Conservation (phyloP, 345 rosid genomes). For the Hibiscus syriacus region DNA sequence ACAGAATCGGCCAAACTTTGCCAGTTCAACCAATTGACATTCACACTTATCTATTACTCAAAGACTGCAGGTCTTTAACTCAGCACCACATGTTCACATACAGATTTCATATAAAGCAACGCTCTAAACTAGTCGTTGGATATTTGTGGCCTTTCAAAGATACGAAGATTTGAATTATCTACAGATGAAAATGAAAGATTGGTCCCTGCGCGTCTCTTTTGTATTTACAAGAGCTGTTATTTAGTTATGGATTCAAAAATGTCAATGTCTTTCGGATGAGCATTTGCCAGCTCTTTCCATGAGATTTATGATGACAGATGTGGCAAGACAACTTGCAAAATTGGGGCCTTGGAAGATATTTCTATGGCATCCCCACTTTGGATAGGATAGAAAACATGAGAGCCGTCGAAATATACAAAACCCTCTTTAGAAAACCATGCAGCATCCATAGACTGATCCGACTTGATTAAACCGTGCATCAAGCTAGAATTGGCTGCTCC, state of each 20-base stretch:
- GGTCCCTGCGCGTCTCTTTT: background rate
- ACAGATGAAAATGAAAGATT: background rate
- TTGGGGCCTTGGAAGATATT: slow-evolving; percentile 59
- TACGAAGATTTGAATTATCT: background rate
- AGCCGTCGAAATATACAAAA: too few species aligned
- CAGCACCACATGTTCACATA: background rate
- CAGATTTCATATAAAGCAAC: background rate
- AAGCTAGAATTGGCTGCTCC: too few species aligned
- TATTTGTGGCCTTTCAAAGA: background rate
- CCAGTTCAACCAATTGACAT: background rate
- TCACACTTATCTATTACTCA: background rate
- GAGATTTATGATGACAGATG: slow-evolving; percentile 12
- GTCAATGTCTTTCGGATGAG: background rate
- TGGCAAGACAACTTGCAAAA: slow-evolving; percentile 60
- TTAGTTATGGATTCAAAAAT: background rate
- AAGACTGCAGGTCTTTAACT: background rate
- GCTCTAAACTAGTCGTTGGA: background rate
- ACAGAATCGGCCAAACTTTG: background rate
- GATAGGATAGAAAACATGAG: too few species aligned
- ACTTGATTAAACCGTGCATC: too few species aligned
- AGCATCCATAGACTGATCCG: too few species aligned
- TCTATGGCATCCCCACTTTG: too few species aligned
- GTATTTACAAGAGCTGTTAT: background rate
- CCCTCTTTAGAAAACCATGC: too few species aligned
- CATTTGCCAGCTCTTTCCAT: background rate